These are phyloP conservation scores for Hibiscus trionum DNA, from an alignment of 345 rosid genomes.

Conservation along the genomic window DNA sequence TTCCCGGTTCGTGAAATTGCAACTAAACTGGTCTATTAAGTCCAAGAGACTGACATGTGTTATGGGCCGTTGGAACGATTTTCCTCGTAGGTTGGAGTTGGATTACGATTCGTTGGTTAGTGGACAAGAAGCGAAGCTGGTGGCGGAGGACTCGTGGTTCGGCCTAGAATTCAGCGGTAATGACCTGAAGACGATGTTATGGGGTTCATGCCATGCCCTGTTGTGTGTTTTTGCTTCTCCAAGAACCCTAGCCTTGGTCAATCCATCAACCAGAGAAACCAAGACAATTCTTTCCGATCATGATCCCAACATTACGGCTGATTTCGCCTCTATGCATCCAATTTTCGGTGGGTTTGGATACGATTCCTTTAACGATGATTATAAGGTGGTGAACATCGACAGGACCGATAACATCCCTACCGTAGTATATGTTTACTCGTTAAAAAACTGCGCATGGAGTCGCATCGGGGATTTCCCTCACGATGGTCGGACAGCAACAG, in stretches of 20 bases:
- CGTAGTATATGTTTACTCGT: too few relatives aligned
- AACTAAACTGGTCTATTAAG: neutral
- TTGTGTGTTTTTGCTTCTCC: neutral
- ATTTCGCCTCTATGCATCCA: neutral
- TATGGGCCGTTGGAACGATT: too few relatives aligned
- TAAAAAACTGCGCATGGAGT: neutral
- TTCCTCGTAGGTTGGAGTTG: too few relatives aligned
- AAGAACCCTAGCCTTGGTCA: neutral
- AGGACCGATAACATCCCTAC: too few relatives aligned
- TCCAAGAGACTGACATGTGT: too few relatives aligned
- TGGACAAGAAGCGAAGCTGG: too few relatives aligned
- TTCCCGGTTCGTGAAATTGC: neutral
- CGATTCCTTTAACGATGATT: neutral
- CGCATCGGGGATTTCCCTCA: neutral
- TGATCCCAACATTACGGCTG: neutral
- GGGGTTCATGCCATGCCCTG: too few relatives aligned
- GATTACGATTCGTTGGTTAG: too few relatives aligned
- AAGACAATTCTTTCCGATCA: neutral
- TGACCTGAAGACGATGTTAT: too few relatives aligned
- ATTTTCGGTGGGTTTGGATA: neutral
- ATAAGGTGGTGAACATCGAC: neutral
- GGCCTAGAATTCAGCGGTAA: too few relatives aligned
- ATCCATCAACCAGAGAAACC: neutral
- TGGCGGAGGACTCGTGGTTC: too few relatives aligned
- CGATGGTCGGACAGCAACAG: neutral